These are phyloP conservation scores for Cyclotella kingstonii DNA, from an alignment of 108 stramenopile genomes.

Conservation along the genomic window DNA sequence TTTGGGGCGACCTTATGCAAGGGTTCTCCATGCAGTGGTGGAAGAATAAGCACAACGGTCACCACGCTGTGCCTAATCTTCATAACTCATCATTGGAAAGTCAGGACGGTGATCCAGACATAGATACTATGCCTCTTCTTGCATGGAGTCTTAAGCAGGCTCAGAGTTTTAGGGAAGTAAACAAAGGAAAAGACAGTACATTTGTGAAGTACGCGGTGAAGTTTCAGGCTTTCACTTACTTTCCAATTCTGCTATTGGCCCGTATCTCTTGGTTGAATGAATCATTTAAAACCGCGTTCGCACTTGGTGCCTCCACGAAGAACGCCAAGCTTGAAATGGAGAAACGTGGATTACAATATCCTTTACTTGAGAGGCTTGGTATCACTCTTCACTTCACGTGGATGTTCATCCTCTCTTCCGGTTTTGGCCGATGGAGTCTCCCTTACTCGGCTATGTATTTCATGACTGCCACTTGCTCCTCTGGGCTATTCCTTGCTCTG, in stretches of 20 bases:
- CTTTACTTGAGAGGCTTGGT: conserved; percentile 69
- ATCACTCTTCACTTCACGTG: conserved; percentile 84
- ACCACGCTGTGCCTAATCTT: conserved; percentile 98
- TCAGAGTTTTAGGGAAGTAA: conserved; percentile 76
- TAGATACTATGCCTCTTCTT: conserved; percentile 98
- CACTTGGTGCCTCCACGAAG: conserved; percentile 78
- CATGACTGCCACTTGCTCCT: conserved; percentile 77
- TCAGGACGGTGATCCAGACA: conserved; percentile 94
- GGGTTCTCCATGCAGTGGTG: conserved; percentile 94
- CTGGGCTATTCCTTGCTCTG: conserved; percentile 93
- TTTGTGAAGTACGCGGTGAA: conserved; percentile 82
- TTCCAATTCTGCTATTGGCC: conserved; percentile 94
- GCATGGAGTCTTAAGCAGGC: conserved; percentile 97
- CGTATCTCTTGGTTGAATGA: conserved; percentile 96
- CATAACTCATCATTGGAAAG: conserved; percentile 76
- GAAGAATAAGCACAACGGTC: conserved; percentile 99
- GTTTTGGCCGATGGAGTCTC: conserved; percentile 76
- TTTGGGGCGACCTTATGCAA: conserved; percentile 96
- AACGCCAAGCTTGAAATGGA: conserved; percentile 83
- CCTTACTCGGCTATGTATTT: conserved; percentile 61
- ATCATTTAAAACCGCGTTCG: conserved; percentile 90
- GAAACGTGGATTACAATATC: conserved; percentile 78
- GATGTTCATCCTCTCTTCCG: conserved; percentile 69
- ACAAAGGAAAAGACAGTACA: conserved; percentile 72
- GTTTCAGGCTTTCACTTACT: conserved; percentile 92